Base-by-base conservation (phyloP, 768 basidiomycete genomes). In the Amanita polypyramis region DNA sequence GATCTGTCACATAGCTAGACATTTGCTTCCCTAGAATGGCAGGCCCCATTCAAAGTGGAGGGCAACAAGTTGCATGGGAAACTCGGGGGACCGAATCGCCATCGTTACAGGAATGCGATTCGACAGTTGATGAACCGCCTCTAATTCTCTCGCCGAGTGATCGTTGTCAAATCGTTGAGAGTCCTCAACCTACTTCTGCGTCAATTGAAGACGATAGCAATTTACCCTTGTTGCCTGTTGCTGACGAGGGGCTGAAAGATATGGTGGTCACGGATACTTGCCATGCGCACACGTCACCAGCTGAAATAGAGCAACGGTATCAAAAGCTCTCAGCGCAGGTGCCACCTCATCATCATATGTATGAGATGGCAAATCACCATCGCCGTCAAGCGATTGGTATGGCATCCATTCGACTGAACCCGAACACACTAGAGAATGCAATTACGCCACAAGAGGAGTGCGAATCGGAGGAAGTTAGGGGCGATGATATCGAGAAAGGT, bases 31-130 rank as follows among this genome's bases (percentile, higher is more conserved):
- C 23, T 56, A 87, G 87, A 58, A 91, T 92, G 89, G 63, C 70
- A 7, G 77, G 85, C 5, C 75, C 79, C 7, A 73, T 91, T 30
- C 65, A 69, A 8, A 70, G 63, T 27, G 72, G 72, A 3, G 74
- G 77, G 46, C 65, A 68, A 11, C 63, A 60, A 10, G 66, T 85
- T 3, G 65, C 75, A 7, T 87, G 84, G 85, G 75, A 79, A 5
- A 65, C 73, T 11, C 60, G 58, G 19, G 44, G 32, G 40, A n/a
- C 44, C 20, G 34, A 34, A 23, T 51, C 49, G 21, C 21, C 42
- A 12, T 19, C 37, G 15, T 43, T 35, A 14, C 51, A 62, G 11
- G 1, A 52, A 54, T 47, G 36, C n/a, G 10, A 50, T 27, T 34
- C 39, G n/a, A 29, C 37, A 10, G 34, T 52, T 5, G 48, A 41